These are phyloP conservation scores for Casuarina glauca DNA, from an alignment of 306 rosid species.

Conservation along the genomic window DNA sequence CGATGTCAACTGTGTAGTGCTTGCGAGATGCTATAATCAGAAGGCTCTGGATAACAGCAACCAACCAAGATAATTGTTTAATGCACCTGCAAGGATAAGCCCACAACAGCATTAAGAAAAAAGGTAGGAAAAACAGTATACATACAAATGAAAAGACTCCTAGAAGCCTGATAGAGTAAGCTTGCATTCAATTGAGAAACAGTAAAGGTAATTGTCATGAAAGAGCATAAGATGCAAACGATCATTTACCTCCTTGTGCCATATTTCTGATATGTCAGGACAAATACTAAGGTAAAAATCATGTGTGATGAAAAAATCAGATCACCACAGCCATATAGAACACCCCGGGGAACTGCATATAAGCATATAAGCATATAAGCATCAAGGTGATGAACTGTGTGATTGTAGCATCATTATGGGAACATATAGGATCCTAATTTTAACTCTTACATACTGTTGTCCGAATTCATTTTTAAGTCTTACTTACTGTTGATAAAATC, in stretches of 20 bases:
- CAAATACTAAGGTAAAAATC: constrained; percentile 54
- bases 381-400: neutral
- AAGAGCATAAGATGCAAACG: neutral
- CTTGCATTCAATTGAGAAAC: neutral
- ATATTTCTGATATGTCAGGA: constrained; percentile 48
- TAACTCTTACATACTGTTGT: constrained; percentile 36
- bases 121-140: neutral
- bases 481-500: constrained; percentile 36
- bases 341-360: constrained; percentile 51
- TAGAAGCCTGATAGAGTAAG: neutral
- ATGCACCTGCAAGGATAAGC: constrained; percentile 36
- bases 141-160: neutral
- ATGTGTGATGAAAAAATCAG: constrained; percentile 58
- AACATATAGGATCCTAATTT: neutral
- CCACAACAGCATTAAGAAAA: neutral
- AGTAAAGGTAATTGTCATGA: neutral
- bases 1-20: constrained; percentile 53
- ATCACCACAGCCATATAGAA: constrained; percentile 53
- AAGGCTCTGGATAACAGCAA: constrained; percentile 46
- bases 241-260: constrained; percentile 44
- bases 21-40: constrained; percentile 57
- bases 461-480: constrained; percentile 36
- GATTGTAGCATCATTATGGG: neutral
- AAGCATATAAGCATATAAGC: constrained; percentile 26
- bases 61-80: constrained; percentile 52